Percentiles rank a stretch among this genome's conserved stretches.
Evolutionary conservation across 2,329 filamentous ascomycete genomes (phyloP).

Genomic region (Stemphylium beticola): DNA sequence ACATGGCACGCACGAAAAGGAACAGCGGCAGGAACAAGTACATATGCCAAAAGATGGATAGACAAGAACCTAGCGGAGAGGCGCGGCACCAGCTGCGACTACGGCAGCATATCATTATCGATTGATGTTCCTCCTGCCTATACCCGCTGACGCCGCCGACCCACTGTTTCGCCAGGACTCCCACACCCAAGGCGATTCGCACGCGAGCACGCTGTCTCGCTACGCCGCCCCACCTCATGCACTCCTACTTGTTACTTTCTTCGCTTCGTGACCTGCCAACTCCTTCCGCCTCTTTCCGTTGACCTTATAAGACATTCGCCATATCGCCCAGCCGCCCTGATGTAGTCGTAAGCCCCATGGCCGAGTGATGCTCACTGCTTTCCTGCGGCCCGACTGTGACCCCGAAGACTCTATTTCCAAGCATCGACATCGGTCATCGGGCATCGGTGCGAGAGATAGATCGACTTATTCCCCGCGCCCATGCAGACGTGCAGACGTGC

Average conservation of each 20-base stretch:
- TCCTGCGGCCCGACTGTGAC: background rate
- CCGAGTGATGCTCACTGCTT: background rate
- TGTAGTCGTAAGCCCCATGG: conserved; percentile 2
- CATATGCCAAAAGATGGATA: background rate
- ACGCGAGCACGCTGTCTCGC: background rate
- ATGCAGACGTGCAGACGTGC: background rate
- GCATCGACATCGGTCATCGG: background rate
- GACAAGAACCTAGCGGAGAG: background rate
- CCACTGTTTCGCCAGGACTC: conserved; percentile 1
- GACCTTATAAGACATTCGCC: no score
- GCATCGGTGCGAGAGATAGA: background rate
- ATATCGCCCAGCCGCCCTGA: background rate
- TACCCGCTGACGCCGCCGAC: conserved; percentile 12
- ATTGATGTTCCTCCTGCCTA: conserved; percentile 3
- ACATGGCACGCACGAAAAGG: conserved; percentile 5
- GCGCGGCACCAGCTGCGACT: background rate
- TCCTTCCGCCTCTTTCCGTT: no score
- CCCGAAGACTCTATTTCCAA: background rate
- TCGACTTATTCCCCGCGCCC: background rate
- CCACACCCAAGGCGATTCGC: background rate
- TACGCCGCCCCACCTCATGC: background rate
- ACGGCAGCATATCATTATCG: conserved; percentile 8
- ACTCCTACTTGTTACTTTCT: background rate
- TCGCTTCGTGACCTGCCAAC: no score
- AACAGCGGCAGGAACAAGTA: background rate